phyloP scores from a whole-genome alignment of 2,329 filamentous ascomycete genomes.

The Claviceps cyperi region DNA sequence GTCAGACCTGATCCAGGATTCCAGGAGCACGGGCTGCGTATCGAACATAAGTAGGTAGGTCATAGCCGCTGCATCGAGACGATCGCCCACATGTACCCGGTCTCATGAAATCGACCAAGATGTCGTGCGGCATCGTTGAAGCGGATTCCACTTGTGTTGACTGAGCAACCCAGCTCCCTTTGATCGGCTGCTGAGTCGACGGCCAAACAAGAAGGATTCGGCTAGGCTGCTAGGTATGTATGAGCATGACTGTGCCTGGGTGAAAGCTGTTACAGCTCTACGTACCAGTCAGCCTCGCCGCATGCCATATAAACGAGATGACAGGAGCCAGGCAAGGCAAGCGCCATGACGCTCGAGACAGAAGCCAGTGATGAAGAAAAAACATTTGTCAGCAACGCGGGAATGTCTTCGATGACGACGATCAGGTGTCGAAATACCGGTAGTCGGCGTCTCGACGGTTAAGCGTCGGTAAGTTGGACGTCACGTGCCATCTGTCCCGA shows the following conservation, averaged over 20 bases:
- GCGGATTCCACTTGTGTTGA: background rate
- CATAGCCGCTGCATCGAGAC: background rate
- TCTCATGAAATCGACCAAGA: background rate
- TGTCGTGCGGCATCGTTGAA: background rate
- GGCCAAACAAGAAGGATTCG: background rate
- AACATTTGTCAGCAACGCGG: background rate
- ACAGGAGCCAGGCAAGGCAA: background rate
- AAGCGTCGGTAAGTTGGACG: background rate
- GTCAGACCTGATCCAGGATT: background rate
- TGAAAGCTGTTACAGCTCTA: no score
- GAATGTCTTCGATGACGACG: background rate
- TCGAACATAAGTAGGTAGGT: constrained; percentile 2
- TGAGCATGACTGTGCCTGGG: no score
- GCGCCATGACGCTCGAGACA: background rate
- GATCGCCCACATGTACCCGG: no score
- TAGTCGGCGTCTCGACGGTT: background rate
- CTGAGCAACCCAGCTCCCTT: background rate
- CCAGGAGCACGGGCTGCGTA: background rate
- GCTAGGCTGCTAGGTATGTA: background rate
- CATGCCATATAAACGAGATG: background rate
- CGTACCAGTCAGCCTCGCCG: no score
- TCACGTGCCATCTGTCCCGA: background rate
- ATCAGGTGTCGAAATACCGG: background rate
- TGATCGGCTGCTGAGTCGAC: background rate
- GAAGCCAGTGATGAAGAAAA: background rate